Evolutionary conservation across 1,139 yeast species (phyloP), one percentile per base, ranked within the genome.

Genomic region (Arxiozyma heterogenica): DNA sequence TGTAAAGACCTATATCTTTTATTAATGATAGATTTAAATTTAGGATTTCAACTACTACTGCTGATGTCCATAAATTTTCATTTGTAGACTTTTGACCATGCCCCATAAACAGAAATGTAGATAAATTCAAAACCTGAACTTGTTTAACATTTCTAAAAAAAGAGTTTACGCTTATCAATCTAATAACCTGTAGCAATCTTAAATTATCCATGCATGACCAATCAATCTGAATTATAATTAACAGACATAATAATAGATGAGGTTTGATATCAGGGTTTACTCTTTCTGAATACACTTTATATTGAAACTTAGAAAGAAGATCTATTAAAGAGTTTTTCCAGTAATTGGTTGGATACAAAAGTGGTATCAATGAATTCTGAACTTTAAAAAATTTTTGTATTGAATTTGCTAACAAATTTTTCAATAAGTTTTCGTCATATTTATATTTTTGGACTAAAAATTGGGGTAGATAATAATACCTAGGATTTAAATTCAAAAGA

Each of bases 61-160:
- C 39, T 12, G 46, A 38, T 6, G 41, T 43, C 47, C 51, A 42
- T 8, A 46, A 15, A 22, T 46, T 46, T 38, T 46, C 49, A 46
- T 15, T 20, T 15, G 27, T 6, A 17, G 41, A 21, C 22, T 49
- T 39, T 44, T 39, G 53, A 27, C 49, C 42, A 44, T 44, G 44
- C 12, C 64, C 64, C 69, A 67, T 65, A 43, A 62, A 65, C 51
- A 64, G 67, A 51, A 58, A 64, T 25, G 57, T 55, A 8, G 64
- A 59, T 38, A 67, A 49, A 41, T 63, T 52, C 23, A 64, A 45
- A 18, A 59, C 53, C 53, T 67, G 70, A 12, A 66, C 44, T 12
- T 55, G 55, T 9, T 56, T 53, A 48, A 62, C 47, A 38, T 55
- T 57, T 23, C 60, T 56, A 17, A 57, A 47, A 17, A 58, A 51